These are phyloP conservation scores for Lichtheimia corymbifera DNA, from an alignment of 371 early-diverging fungal genomes.

Conservation along the genomic window DNA sequence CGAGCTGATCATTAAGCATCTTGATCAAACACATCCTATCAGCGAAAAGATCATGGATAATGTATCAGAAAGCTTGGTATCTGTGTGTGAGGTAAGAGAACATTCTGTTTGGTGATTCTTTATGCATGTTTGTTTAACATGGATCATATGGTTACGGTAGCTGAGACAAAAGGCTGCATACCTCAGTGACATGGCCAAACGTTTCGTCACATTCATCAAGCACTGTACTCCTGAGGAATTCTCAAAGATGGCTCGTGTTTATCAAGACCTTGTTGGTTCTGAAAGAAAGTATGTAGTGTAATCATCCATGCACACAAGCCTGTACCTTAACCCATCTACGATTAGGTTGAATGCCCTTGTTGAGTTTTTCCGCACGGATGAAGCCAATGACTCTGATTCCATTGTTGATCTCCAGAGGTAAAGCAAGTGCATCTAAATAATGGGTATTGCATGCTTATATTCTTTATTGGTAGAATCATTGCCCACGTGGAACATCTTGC, in stretches of 20 bases:
- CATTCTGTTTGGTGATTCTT: too few species aligned
- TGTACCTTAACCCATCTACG: background rate
- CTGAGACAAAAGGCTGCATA: slow-evolving; percentile 69
- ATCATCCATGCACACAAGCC: background rate
- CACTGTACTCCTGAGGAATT: slow-evolving; percentile 72
- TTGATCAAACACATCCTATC: slow-evolving; percentile 70
- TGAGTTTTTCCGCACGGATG: slow-evolving; percentile 73
- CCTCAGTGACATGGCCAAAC: slow-evolving; percentile 65
- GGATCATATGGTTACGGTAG: slow-evolving; percentile 16
- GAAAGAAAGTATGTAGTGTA: slow-evolving; percentile 53
- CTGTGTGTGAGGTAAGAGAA: slow-evolving; percentile 53
- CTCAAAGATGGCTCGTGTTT: slow-evolving; percentile 64
- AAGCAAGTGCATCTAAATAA: background rate
- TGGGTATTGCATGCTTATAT: too few species aligned
- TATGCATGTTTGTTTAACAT: too few species aligned
- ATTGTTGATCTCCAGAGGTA: slow-evolving; percentile 59
- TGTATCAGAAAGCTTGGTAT: slow-evolving; percentile 50
- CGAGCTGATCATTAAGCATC: slow-evolving; percentile 72
- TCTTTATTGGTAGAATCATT: slow-evolving; percentile 37
- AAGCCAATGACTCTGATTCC: slow-evolving; percentile 62
- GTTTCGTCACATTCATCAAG: slow-evolving; percentile 69
- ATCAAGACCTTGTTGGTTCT: slow-evolving; percentile 70
- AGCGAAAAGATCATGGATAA: slow-evolving; percentile 58
- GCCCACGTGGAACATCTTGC: slow-evolving; percentile 69
- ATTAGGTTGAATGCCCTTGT: slow-evolving; percentile 64